These are phyloP conservation scores for Penicillium sp. DNA, from an alignment of 2,329 filamentous ascomycete genomes.

Conservation along the genomic window DNA sequence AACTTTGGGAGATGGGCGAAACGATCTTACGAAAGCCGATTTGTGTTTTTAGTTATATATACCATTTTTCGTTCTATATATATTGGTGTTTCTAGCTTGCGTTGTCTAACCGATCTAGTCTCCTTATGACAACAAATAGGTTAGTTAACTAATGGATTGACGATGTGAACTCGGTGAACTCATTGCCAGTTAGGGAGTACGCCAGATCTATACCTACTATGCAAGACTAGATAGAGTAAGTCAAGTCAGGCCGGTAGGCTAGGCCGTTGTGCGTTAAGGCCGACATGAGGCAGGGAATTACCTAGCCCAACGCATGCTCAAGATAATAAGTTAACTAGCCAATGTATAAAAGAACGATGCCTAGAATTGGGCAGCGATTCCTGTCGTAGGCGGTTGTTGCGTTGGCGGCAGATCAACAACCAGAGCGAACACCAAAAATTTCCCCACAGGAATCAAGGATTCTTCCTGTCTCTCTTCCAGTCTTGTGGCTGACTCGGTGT, in stretches of 20 bases:
- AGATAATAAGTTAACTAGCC: no score
- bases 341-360: constrained; percentile 5
- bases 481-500: constrained; percentile 4
- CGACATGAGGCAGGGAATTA: neutral
- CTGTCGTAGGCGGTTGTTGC: constrained; percentile 16
- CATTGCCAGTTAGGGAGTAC: neutral
- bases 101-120: neutral
- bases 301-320: neutral
- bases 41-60: constrained; percentile 4
- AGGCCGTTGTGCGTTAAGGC: neutral
- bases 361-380: constrained; percentile 25
- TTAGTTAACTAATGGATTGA: neutral
- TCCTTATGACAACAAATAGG: neutral
- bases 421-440: neutral
- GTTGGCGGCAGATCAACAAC: constrained; percentile 15
- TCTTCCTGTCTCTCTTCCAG: neutral
- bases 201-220: neutral
- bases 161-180: neutral
- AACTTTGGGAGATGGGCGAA: constrained; percentile 9
- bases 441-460: neutral
- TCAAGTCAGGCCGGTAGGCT: neutral
- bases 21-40: constrained; percentile 15
- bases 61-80: neutral
- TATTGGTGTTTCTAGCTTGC: neutral
- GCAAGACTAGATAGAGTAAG: neutral